Evolutionary conservation across 495 filamentous ascomycete species (phyloP).

Genomic region (Terfezia boudieri): DNA sequence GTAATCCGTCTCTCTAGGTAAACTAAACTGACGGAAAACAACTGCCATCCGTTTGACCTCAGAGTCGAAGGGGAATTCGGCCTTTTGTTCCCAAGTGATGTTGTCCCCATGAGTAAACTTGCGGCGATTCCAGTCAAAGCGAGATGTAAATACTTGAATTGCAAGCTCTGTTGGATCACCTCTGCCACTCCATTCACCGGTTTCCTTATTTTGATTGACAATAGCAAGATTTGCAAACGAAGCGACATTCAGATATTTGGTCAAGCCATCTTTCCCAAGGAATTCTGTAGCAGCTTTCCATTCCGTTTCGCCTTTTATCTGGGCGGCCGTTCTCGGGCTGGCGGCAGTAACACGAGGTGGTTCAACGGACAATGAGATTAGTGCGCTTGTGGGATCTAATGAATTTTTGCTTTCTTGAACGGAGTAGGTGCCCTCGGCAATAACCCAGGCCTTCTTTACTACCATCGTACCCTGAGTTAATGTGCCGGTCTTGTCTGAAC

Average conservation of each 20-base stretch:
- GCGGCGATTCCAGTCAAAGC: constrained; percentile 37
- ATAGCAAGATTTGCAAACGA: constrained; percentile 45
- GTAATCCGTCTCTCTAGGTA: constrained; percentile 17
- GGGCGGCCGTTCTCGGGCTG: constrained; percentile 12
- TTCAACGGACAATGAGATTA: constrained; percentile 24
- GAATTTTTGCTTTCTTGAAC: constrained; percentile 34
- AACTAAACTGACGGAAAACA: constrained; percentile 27
- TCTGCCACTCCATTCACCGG: constrained; percentile 34
- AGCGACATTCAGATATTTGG: constrained; percentile 36
- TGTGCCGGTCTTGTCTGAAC: constrained; percentile 52
- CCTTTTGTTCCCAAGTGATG: constrained; percentile 32
- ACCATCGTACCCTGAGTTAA: constrained; percentile 47
- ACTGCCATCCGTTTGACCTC: constrained; percentile 49
- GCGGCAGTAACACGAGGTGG: constrained; percentile 21
- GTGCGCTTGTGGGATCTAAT: constrained; percentile 32
- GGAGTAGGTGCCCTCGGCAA: constrained; percentile 34
- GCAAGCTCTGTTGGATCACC: constrained; percentile 51
- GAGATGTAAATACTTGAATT: constrained; percentile 43
- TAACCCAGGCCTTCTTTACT: constrained; percentile 31
- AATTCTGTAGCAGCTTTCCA: constrained; percentile 22
- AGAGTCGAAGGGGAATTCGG: constrained; percentile 46
- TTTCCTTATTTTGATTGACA: constrained; percentile 26
- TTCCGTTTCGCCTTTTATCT: constrained; percentile 6
- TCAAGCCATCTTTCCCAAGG: constrained; percentile 20
- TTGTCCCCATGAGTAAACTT: constrained; percentile 29